These are phyloP conservation scores for Leccinum variicolor DNA, from an alignment of 768 basidiomycete species.

Conservation along the genomic window DNA sequence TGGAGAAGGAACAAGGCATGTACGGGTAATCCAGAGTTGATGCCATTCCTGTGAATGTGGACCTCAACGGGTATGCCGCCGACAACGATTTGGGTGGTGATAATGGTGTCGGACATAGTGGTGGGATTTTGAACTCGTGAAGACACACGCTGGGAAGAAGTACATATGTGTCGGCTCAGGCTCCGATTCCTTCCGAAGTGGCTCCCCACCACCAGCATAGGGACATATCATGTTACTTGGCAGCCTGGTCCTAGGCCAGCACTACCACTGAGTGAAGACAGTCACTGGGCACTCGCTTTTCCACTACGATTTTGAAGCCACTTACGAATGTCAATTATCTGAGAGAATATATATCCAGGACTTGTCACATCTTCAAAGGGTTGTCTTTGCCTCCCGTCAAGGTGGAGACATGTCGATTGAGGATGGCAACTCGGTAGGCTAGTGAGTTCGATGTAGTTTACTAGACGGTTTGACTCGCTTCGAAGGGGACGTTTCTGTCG, in stretches of 20 bases:
- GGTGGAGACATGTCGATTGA: too few species aligned
- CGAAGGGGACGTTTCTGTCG: too few species aligned
- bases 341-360: not conserved
- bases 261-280: not conserved
- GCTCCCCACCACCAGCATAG: not conserved
- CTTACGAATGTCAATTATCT: not conserved
- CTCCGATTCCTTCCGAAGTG: too few species aligned
- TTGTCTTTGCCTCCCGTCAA: too few species aligned
- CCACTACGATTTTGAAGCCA: not conserved
- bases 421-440: too few species aligned
- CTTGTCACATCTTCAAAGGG: not conserved
- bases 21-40: slow-evolving; percentile 19
- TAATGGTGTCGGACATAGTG: slow-evolving; percentile 18
- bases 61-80: slow-evolving; percentile 28
- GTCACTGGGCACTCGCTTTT: not conserved
- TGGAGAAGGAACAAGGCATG: slow-evolving; percentile 29
- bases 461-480: too few species aligned
- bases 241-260: too few species aligned
- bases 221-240: not conserved
- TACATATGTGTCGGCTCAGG: not conserved
- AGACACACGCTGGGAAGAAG: not conserved
- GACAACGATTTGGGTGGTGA: slow-evolving; percentile 13
- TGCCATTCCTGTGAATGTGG: slow-evolving; percentile 18
- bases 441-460: too few species aligned
- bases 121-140: not conserved